Base-by-base conservation (phyloP, 441 rosid genomes). In the Cnidoscolus chayamansa region DNA sequence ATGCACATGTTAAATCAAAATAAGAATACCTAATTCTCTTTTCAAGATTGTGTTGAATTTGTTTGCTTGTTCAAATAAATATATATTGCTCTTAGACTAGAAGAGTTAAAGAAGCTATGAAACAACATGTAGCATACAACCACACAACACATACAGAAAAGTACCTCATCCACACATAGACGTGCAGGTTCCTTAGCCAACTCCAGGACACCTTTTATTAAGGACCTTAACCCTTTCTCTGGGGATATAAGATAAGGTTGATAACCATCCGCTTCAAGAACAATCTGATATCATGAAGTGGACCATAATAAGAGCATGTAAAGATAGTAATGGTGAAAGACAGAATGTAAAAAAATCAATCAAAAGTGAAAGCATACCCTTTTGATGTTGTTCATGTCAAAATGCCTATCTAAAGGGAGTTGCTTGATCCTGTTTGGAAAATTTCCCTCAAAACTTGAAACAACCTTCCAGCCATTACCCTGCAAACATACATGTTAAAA, bases 381-480 rank as follows among this genome's bases (percentile, higher is more conserved):
- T 85, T 94, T 94, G 77, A 94, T 89, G 80, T 92, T 88, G 69
- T 82, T 85, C 73, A 94, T 76, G 80, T 94, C 97, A 82, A 94
- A 94, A 86, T 94, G 97, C 73, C 89, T 90, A 73, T 94, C 98
- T 76, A 94, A 78, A 50, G 98, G 98, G n/a, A 94, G 94, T 79
- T 92, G 89, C 89, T 94, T 94, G 80, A 94, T 88, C 78, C 97
- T 86, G 81, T 76, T 86, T 56, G 98, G 98, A 67, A 94, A 92
- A 78, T 80, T 92, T 31, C 98, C 98, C 83, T 94, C 98, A 78
- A 94, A 94, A 84, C 96, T 92, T 48, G 94, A 90, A 85, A 94
- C 97, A 77, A 92, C 84, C 84, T 92, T 94, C 97, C 97, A 94
- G 74, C 98, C 98, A 85, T 83, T 87, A 70, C 98, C 98, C 98